Base-by-base conservation (phyloP, 805 yeast species). In the Blastobotrys robertii region DNA sequence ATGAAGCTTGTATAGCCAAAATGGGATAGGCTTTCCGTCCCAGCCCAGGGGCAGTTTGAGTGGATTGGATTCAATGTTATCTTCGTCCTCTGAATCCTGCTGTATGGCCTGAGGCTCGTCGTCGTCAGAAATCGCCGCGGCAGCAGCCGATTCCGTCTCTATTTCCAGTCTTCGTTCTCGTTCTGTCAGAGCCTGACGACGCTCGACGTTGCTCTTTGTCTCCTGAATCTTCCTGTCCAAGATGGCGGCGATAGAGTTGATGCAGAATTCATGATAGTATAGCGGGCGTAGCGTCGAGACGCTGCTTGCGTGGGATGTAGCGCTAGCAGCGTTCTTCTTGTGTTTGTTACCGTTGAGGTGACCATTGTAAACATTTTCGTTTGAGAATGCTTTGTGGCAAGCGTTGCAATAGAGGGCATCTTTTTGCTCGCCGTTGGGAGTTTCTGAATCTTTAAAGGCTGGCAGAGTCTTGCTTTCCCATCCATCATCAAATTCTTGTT, bases 11-110 rank as follows among this genome's bases (percentile, higher is more conserved):
- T 77, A 88, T 25, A 92, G 67, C 98, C 98, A 92, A 43, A 71
- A 77, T 1, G 98, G 98, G 25, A 92, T 85, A 1, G 97, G 97
- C 34, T 72, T 73, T 0, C 97, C 97, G 61, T 88, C 97, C 13
- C 84, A 73, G 0, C 95, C 97, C 0, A 84, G 41, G 0, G 95
- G 95, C 43, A 84, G 60, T 44, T 80, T 75, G 44, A 74, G 65
- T 13, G 79, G 77, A 46, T 71, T 70, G 41, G 55, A 59, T 28
- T 57, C 55, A 13, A 55, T 49, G 7, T 55, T 65, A 30, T 58
- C 59, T 4, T 61, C 66, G 9, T 61, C 69, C 8, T 56, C 64
- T 1, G 63, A 68, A 10, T 57, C 62, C 14, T 55, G 52, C 1
- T 49, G 49, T 3, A 45, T 53, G 25, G 25, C 25, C 25, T 19